Evolutionary conservation across 768 basidiomycete species (phyloP), one percentile per base, ranked within the genome.

Genomic region (Lyophyllum decastes): DNA sequence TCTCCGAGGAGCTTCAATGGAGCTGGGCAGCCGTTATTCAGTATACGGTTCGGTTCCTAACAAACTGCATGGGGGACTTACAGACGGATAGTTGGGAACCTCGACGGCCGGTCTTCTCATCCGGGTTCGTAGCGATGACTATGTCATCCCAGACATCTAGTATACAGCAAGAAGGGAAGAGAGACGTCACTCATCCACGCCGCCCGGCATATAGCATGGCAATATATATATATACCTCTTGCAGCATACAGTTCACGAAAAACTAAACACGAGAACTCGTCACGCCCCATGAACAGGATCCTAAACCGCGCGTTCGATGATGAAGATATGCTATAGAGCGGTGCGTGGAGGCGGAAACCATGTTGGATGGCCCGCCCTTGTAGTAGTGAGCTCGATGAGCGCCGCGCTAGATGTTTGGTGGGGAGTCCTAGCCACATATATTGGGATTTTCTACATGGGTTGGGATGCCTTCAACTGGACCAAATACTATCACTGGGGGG

Each of bases 241-340:
- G 89, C 88, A 16, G 72, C 65, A 55, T 89, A 73, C 1, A 96
- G 70, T 54, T 87, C 78, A 51, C 81, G 72, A 49, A 97, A 79
- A 2, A 93, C 85, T 7, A 75, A 72, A 66, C 89, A 89, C 1
- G 94, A 96, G 71, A 96, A 96, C 64, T 87, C 83, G 69, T 95
- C 94, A 17, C 92, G 89, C 50, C 95, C 95, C 68, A 93, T 83
- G 70, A 93, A 96, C 6, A 97, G 79, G 41, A 97, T 82, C n/a
- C 85, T 82, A 68, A 92, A 89, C 4, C 76, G 76, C 21, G 62
- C 40, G 24, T 27, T 19, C 35, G 52, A 11, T 4, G 21, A 48
- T 22, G 52, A 11, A 9, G 21, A 48, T 22, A 53, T 30, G 43
- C 46, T 45, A 46, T 49, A 52, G 33, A 19, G 17, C 24, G 57